These are phyloP conservation scores for Kingdonia uniflora DNA, from an alignment of 164 flowering plant genomes.

Conservation along the genomic window DNA sequence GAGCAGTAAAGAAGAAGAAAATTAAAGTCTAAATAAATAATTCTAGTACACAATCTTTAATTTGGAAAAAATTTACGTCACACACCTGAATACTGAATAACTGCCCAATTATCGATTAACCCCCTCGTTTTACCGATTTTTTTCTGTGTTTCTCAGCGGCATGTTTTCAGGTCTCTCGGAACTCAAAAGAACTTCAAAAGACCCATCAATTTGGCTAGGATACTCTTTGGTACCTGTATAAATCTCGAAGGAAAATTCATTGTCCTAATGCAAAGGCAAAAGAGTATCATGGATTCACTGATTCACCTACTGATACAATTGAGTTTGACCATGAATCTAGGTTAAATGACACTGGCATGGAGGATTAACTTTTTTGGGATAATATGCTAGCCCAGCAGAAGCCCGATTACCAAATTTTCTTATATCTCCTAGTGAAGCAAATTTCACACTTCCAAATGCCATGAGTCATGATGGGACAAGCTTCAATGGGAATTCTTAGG, in stretches of 20 bases:
- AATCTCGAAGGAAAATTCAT: not conserved
- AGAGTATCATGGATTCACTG: slow-evolving; percentile 34
- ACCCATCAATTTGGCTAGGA: too few species aligned
- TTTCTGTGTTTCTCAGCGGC: too few species aligned
- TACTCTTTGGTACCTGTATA: too few species aligned
- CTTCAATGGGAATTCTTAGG: slow-evolving; percentile 24
- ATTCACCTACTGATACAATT: slow-evolving; percentile 37
- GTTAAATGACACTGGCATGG: slow-evolving; percentile 25
- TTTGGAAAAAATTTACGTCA: too few species aligned
- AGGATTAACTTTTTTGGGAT: slow-evolving; percentile 36
- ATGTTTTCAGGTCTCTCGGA: too few species aligned
- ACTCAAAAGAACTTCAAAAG: too few species aligned
- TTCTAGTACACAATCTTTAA: too few species aligned
- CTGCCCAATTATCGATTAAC: too few species aligned
- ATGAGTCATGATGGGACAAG: slow-evolving; percentile 22
- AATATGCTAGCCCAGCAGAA: slow-evolving; percentile 33
- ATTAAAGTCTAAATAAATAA: too few species aligned
- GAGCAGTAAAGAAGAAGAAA: too few species aligned
- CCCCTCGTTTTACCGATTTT: too few species aligned
- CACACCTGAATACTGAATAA: too few species aligned
- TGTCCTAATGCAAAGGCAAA: slow-evolving; percentile 53
- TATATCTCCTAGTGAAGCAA: slow-evolving; percentile 25
- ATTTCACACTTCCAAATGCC: slow-evolving; percentile 19
- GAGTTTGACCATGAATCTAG: slow-evolving; percentile 49
- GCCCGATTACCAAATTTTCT: slow-evolving; percentile 24